phyloP scores from a whole-genome alignment of 768 basidiomycete genomes.

The Pleurotus platypus region DNA sequence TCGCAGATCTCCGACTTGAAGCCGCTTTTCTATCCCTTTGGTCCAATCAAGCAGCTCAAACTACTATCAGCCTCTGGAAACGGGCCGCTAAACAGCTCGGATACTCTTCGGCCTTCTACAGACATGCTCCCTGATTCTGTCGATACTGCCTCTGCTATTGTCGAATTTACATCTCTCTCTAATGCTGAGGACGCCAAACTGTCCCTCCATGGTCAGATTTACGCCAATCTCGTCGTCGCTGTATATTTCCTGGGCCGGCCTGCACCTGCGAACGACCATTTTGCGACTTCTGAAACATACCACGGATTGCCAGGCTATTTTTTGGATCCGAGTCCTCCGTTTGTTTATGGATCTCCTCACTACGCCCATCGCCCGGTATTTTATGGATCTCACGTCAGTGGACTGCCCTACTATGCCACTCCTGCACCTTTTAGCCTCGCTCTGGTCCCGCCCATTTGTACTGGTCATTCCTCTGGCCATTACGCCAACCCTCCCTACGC shows the following conservation, averaged over 20 bases:
- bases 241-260: constrained; percentile 1
- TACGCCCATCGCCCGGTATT: background rate
- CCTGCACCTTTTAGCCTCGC: background rate
- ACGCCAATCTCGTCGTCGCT: constrained; percentile 32
- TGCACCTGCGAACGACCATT: background rate
- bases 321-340: constrained; percentile 1
- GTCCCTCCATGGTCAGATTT: constrained; percentile 57
- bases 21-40: constrained; percentile 74
- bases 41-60: constrained; percentile 60
- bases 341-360: background rate
- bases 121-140: constrained; percentile 20
- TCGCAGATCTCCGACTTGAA: constrained; percentile 63
- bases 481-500: background rate
- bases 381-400: background rate
- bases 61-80: background rate
- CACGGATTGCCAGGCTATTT: background rate
- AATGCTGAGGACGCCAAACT: constrained; percentile 66
- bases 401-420: background rate
- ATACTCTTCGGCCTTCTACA: constrained; percentile 29
- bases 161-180: constrained; percentile 54
- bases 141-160: constrained; percentile 50
- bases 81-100: background rate
- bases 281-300: background rate
- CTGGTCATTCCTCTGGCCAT: background rate
- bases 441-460: background rate